phyloP scores from a whole-genome alignment of 176 grass and related monocot species.

The Avena insularis region DNA sequence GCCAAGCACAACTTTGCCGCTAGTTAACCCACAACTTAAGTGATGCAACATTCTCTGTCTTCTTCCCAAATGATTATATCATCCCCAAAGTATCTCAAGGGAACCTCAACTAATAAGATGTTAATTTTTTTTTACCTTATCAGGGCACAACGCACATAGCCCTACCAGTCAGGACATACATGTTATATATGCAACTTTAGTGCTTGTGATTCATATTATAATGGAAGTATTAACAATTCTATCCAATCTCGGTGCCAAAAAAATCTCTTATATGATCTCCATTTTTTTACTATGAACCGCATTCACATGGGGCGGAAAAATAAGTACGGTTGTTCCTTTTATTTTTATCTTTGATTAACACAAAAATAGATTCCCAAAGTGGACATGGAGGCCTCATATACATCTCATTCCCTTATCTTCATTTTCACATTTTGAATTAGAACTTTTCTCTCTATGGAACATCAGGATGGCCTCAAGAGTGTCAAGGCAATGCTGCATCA shows the following conservation, averaged over 20 bases:
- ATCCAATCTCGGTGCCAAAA: neutral
- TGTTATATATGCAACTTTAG: neutral
- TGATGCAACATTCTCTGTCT: neutral
- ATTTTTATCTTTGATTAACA: neutral
- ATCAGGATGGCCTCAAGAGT: constrained; percentile 31
- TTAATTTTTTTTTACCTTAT: neutral
- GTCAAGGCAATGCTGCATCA: constrained; percentile 23
- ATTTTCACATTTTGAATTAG: neutral
- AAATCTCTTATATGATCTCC: neutral
- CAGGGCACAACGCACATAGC: neutral
- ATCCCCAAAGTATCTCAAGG: neutral
- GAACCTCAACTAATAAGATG: neutral
- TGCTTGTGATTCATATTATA: neutral
- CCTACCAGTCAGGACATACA: neutral
- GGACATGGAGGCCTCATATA: neutral
- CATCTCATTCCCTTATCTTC: neutral
- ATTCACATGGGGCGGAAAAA: neutral
- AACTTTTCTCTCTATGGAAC: neutral
- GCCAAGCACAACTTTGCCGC: no score
- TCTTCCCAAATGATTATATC: neutral
- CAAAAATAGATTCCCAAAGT: neutral
- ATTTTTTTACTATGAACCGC: neutral
- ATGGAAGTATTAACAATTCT: neutral
- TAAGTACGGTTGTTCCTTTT: neutral
- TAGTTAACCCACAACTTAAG: neutral